These are phyloP conservation scores for Candida ficus DNA, from an alignment of 805 yeast species.

Conservation along the genomic window DNA sequence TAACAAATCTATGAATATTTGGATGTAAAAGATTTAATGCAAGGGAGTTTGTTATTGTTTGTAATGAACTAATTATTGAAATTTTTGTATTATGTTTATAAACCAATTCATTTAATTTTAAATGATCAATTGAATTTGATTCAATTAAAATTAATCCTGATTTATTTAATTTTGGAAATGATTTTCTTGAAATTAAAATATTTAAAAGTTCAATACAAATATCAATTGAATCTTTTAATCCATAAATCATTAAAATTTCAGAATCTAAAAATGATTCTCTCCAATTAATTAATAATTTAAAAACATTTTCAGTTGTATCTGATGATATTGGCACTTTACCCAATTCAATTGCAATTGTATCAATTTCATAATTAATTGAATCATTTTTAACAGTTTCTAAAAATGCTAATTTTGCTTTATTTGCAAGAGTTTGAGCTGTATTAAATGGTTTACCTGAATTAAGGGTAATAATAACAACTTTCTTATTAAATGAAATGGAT, in stretches of 20 bases:
- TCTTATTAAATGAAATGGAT: neutral
- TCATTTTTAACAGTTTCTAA: neutral
- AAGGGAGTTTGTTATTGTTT: constrained; percentile 46
- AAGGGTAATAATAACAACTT: neutral
- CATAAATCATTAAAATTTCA: constrained; percentile 43
- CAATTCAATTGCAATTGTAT: constrained; percentile 29
- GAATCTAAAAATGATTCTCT: constrained; percentile 40
- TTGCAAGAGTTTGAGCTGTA: neutral
- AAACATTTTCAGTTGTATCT: constrained; percentile 37
- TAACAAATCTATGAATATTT: constrained; percentile 49
- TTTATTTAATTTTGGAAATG: constrained; percentile 17
- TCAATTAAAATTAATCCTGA: constrained; percentile 27
- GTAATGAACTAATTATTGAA: constrained; percentile 46
- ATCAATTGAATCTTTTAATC: constrained; percentile 52
- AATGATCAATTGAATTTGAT: neutral
- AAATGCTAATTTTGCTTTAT: neutral
- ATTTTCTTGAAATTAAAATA: constrained; percentile 31
- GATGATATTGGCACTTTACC: constrained; percentile 23
- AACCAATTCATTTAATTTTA: constrained; percentile 3
- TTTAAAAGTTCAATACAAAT: constrained; percentile 44
- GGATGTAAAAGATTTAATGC: constrained; percentile 53
- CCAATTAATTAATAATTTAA: constrained; percentile 44
- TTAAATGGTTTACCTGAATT: neutral
- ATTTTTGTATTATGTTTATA: constrained; percentile 36
- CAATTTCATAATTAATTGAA: neutral